Conservation (phyloP, 1,139 yeast species). For the Hemisphaericaspora xylanilytica region DNA sequence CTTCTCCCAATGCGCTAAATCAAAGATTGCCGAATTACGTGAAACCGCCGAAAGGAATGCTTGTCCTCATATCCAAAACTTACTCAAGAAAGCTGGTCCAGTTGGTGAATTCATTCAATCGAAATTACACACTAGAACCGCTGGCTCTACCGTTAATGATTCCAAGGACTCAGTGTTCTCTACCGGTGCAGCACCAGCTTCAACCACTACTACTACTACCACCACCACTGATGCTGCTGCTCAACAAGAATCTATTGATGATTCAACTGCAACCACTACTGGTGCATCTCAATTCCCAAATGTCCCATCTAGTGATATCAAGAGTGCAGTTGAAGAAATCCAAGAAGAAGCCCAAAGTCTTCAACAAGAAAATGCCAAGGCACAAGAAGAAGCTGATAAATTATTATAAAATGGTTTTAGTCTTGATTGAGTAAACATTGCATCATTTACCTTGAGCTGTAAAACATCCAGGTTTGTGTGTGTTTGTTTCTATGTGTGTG, state of each 20-base stretch:
- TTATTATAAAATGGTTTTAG: background rate
- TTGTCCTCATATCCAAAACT: slow-evolving; percentile 41
- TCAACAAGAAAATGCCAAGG: background rate
- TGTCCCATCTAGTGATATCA: slow-evolving; percentile 30
- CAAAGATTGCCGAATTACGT: slow-evolving; percentile 52
- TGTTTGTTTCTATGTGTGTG: no score
- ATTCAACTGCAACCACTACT: slow-evolving; percentile 14
- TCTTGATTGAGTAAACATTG: no score
- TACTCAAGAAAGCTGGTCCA: slow-evolving; percentile 63
- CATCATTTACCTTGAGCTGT: no score
- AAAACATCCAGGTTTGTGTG: no score
- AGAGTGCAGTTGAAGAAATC: slow-evolving; percentile 5
- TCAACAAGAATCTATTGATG: background rate
- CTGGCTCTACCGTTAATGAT: slow-evolving; percentile 64
- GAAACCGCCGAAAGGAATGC: slow-evolving; percentile 56
- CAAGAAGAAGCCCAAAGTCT: background rate
- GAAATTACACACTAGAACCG: slow-evolving; percentile 68
- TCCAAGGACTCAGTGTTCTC: slow-evolving; percentile 31
- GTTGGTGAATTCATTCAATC: slow-evolving; percentile 56
- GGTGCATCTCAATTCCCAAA: slow-evolving; percentile 50
- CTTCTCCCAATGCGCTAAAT: slow-evolving; percentile 54
- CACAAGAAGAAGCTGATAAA: background rate
- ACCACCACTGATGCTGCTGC: slow-evolving; percentile 14
- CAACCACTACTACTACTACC: slow-evolving; percentile 20
- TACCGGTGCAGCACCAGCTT: slow-evolving; percentile 21